These are phyloP conservation scores for Abrus precatorius DNA, from an alignment of 306 rosid species.

Conservation along the genomic window DNA sequence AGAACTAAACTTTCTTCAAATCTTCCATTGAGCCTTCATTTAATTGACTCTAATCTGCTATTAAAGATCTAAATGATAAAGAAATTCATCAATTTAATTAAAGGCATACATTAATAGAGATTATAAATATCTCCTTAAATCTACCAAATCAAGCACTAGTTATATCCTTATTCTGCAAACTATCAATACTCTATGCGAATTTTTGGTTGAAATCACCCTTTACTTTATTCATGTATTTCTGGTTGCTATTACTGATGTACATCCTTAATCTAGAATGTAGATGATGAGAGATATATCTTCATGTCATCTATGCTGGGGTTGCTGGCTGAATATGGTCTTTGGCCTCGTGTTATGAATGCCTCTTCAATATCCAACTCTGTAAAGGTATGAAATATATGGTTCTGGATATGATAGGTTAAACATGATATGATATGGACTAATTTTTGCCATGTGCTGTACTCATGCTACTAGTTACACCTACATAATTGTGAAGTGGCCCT, in stretches of 20 bases:
- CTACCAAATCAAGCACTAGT: background rate
- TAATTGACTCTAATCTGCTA: conserved; percentile 7
- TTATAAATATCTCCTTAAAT: background rate
- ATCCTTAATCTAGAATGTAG: conserved; percentile 64
- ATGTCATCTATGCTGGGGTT: conserved; percentile 90
- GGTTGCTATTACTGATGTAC: conserved; percentile 43
- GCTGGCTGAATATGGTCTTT: conserved; percentile 79
- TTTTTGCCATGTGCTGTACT: conserved; percentile 32
- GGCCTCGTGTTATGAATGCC: conserved; percentile 90
- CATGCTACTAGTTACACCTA: conserved; percentile 20
- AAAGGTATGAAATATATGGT: conserved; percentile 66
- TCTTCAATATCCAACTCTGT: conserved; percentile 76
- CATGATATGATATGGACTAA: conserved; percentile 1
- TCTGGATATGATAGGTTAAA: conserved; percentile 37
- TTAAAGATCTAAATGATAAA: background rate
- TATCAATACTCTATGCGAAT: background rate
- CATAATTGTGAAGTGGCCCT: conserved; percentile 26
- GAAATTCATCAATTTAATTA: background rate
- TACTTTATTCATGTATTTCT: background rate
- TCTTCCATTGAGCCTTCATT: background rate
- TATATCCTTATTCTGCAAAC: background rate
- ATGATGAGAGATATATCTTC: conserved; percentile 88
- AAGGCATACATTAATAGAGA: background rate
- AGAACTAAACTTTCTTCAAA: background rate
- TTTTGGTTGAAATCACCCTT: background rate